phyloP scores from a whole-genome alignment of 2,329 filamentous ascomycete genomes.

The Trichoderma pleuroti region DNA sequence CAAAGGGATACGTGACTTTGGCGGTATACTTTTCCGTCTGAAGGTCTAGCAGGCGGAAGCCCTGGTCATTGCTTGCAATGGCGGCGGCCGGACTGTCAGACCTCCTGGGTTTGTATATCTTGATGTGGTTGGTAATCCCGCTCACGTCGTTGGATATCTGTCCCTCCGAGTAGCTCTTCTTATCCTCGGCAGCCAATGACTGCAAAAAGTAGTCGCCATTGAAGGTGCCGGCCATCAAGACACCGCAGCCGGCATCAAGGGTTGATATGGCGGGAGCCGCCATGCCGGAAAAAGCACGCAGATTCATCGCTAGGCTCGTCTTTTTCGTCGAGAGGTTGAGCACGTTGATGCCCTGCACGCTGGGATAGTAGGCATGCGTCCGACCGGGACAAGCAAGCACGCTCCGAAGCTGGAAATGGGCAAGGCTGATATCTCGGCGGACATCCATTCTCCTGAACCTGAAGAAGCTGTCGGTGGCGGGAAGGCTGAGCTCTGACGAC shows the following conservation, averaged over 20 bases:
- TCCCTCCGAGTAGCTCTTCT: conserved; percentile 39
- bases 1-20: conserved; percentile 51
- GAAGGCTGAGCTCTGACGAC: conserved; percentile 30
- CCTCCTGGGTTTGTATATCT: conserved; percentile 52
- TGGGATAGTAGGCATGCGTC: conserved; percentile 56
- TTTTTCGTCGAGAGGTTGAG: conserved; percentile 50
- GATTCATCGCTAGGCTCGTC: conserved; percentile 44
- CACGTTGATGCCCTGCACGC: conserved; percentile 46
- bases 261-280: conserved; percentile 45
- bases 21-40: conserved; percentile 56
- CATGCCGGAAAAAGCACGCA: conserved; percentile 36
- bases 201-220: conserved; percentile 53
- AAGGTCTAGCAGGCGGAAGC: conserved; percentile 57
- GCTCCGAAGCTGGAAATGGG: conserved; percentile 66
- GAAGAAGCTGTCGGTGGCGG: conserved; percentile 49
- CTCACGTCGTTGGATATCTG: conserved; percentile 47
- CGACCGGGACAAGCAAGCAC: conserved; percentile 55
- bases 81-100: conserved; percentile 53
- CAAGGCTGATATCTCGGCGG: conserved; percentile 49
- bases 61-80: conserved; percentile 61
- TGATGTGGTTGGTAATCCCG: conserved; percentile 63
- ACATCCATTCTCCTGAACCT: conserved; percentile 57
- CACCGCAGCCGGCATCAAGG: conserved; percentile 49
- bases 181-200: conserved; percentile 40
- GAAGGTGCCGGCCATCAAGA: conserved; percentile 59